These are phyloP conservation scores for Trypanosoma vivax DNA, from an alignment of 208 protist species.

Conservation along the genomic window DNA sequence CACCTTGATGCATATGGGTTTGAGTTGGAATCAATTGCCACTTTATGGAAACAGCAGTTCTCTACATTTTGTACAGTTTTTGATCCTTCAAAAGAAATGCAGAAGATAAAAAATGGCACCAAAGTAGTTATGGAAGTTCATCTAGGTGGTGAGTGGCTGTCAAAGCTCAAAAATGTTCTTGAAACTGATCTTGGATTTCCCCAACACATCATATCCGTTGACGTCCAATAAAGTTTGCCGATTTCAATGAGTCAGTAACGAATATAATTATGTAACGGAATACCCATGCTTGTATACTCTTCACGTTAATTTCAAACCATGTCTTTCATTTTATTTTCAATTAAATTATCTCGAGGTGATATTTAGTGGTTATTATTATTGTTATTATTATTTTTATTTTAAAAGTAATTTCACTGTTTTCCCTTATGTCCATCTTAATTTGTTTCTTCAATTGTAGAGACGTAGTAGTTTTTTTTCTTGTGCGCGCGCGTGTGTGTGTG, in stretches of 20 bases:
- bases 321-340: too few relatives aligned
- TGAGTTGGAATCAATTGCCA: slow-evolving; percentile 35
- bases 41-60: slow-evolving; percentile 53
- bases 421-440: slow-evolving; percentile 1
- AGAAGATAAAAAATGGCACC: slow-evolving; percentile 46
- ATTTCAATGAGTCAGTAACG: too few relatives aligned
- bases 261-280: too few relatives aligned
- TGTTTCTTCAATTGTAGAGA: slow-evolving; percentile 9
- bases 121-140: slow-evolving; percentile 56
- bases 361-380: background rate
- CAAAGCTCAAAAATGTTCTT: slow-evolving; percentile 26
- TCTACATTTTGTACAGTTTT: slow-evolving; percentile 43
- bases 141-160: slow-evolving; percentile 39
- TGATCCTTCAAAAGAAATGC: slow-evolving; percentile 44
- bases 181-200: slow-evolving; percentile 35
- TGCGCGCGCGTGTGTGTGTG: too few relatives aligned
- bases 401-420: background rate
- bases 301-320: too few relatives aligned
- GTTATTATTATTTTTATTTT: background rate
- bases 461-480: slow-evolving; percentile 7
- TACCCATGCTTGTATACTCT: too few relatives aligned
- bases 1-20: slow-evolving; percentile 55
- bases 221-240: background rate
- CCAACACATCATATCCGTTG: slow-evolving; percentile 11
- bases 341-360: background rate